Evolutionary conservation across 2,329 filamentous ascomycete species (phyloP).

Genomic region (Neonectria hederae): DNA sequence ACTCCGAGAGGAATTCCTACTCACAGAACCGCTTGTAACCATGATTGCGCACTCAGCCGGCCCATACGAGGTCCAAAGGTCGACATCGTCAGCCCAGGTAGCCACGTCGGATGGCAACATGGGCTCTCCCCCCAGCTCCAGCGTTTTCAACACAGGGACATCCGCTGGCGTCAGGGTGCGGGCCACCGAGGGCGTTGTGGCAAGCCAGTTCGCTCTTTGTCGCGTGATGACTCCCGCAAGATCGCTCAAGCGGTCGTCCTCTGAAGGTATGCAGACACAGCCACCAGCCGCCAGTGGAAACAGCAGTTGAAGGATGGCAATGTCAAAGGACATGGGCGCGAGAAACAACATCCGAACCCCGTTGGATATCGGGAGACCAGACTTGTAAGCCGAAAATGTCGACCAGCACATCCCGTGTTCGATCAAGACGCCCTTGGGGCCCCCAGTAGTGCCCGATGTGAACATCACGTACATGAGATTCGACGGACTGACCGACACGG

Average conservation of each 20-base stretch:
- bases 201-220: not conserved
- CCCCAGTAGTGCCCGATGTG: not conserved
- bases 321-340: not conserved
- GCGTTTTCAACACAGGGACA: not conserved
- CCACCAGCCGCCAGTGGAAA: not conserved
- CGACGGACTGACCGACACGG: not conserved
- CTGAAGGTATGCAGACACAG: not conserved
- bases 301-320: not conserved
- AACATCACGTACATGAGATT: not conserved
- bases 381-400: not conserved
- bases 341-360: not conserved
- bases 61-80: not conserved
- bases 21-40: not conserved
- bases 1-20: not conserved
- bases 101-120: not conserved
- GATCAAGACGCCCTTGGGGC: not conserved
- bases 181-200: not conserved
- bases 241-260: not conserved
- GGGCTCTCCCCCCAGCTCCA: not conserved
- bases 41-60: not conserved
- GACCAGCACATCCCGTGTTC: not conserved
- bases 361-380: not conserved
- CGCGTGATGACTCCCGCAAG: not conserved
- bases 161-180: not conserved
- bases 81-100: not conserved